phyloP scores from a whole-genome alignment of 352 stramenopile genomes.

The Pythium sp. region DNA sequence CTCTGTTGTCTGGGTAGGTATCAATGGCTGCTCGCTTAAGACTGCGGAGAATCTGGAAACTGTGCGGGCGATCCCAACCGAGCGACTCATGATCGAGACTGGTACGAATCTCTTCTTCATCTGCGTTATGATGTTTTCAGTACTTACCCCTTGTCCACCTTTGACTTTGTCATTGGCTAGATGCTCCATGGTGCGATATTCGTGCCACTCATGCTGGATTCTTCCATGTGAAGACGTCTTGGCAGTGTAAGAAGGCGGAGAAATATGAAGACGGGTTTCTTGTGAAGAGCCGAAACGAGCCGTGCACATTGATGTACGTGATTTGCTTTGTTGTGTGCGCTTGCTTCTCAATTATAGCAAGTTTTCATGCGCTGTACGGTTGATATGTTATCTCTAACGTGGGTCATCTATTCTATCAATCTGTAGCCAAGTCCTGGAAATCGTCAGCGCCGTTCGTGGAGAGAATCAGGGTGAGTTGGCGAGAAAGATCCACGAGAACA shows the following conservation, averaged over 20 bases:
- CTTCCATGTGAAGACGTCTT: constrained; percentile 86
- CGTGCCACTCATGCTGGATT: constrained; percentile 91
- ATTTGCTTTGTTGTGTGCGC: background rate
- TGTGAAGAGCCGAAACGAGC: constrained; percentile 96
- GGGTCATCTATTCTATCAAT: background rate
- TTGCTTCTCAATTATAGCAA: background rate
- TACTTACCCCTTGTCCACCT: background rate
- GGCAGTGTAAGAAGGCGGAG: constrained; percentile 90
- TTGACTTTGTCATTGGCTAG: constrained; percentile 24
- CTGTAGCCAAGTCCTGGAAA: constrained; percentile 79
- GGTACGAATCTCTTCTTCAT: constrained; percentile 26
- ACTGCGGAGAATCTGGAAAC: constrained; percentile 93
- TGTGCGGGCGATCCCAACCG: constrained; percentile 88
- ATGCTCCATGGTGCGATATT: constrained; percentile 97
- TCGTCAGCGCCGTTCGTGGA: constrained; percentile 63
- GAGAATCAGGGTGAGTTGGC: constrained; percentile 50
- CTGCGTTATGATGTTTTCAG: background rate
- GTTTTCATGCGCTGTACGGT: background rate
- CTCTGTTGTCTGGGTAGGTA: constrained; percentile 28
- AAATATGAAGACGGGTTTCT: constrained; percentile 85
- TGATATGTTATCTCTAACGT: background rate
- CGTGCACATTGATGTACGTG: constrained; percentile 93
- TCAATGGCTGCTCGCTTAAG: constrained; percentile 97
- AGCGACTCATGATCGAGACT: constrained; percentile 94
- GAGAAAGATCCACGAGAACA: constrained; percentile 53